These are phyloP conservation scores for Crithidia brevicula DNA, from an alignment of 208 protist genomes.

Conservation along the genomic window DNA sequence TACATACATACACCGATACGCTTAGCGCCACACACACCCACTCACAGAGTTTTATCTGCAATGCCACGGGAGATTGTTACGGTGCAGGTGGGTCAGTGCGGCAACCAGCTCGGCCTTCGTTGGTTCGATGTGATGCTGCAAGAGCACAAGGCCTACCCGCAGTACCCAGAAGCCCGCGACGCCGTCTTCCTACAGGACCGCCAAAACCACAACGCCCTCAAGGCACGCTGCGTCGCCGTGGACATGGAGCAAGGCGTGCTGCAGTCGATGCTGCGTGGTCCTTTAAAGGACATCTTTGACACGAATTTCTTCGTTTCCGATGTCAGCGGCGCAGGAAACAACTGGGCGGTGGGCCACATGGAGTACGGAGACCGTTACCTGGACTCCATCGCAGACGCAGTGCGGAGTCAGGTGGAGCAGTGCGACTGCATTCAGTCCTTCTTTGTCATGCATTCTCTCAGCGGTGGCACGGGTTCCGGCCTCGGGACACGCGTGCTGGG, in stretches of 20 bases:
- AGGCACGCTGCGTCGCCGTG: conserved; percentile 94
- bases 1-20: neutral
- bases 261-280: conserved; percentile 73
- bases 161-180: conserved; percentile 74
- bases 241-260: conserved; percentile 97
- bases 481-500: conserved; percentile 93
- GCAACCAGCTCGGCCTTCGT: conserved; percentile 94
- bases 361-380: conserved; percentile 93
- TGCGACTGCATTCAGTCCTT: conserved; percentile 97
- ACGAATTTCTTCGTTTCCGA: conserved; percentile 87
- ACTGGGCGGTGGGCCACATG: conserved; percentile 94
- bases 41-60: no score
- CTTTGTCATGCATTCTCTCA: conserved; percentile 95
- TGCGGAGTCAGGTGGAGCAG: conserved; percentile 87
- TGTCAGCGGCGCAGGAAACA: conserved; percentile 91
- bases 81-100: conserved; percentile 94
- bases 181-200: conserved; percentile 62
- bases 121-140: conserved; percentile 97
- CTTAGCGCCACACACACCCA: neutral
- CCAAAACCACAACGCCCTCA: conserved; percentile 35
- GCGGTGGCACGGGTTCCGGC: conserved; percentile 97
- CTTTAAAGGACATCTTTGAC: conserved; percentile 92
- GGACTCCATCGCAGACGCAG: conserved; percentile 81
- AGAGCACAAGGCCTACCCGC: conserved; percentile 90
- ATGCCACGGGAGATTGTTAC: conserved; percentile 93